Conservation (phyloP, 129 eudicot species). For the Tagetes patula region DNA sequence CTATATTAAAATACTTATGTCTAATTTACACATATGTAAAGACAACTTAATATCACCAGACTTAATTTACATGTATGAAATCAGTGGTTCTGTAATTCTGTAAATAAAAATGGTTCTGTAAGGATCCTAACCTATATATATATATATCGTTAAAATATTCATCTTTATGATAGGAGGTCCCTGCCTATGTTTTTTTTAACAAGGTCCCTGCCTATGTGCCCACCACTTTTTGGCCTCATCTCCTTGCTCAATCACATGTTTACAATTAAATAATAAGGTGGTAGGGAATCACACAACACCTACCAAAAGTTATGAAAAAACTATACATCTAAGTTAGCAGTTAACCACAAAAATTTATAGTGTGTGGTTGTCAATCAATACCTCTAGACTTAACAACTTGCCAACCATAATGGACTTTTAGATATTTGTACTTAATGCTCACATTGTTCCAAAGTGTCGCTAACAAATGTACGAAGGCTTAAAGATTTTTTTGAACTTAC, state of each 20-base stretch:
- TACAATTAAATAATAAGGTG: neutral
- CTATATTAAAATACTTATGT: too few relatives aligned
- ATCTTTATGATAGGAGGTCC: conserved; percentile 14
- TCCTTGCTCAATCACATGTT: conserved; percentile 7
- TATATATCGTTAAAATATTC: neutral
- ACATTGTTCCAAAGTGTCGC: neutral
- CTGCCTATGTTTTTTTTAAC: neutral
- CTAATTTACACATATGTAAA: too few relatives aligned
- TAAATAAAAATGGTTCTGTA: too few relatives aligned
- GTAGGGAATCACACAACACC: conserved; percentile 24
- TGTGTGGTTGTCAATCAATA: neutral
- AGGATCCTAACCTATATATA: too few relatives aligned
- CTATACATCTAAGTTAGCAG: conserved; percentile 16
- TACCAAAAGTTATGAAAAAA: conserved; percentile 12
- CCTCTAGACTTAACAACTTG: conserved; percentile 9
- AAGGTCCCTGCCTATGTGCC: conserved; percentile 7
- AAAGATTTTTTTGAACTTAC: too few relatives aligned
- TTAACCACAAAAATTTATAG: conserved; percentile 9
- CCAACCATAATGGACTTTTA: conserved; percentile 12
- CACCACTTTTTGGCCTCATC: neutral
- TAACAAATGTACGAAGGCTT: too few relatives aligned
- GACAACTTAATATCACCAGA: too few relatives aligned
- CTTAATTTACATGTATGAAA: too few relatives aligned
- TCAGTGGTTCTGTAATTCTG: too few relatives aligned
- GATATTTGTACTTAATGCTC: conserved; percentile 8